Base-by-base conservation (phyloP, 345 rosid genomes). In the Salix arbutifolia region DNA sequence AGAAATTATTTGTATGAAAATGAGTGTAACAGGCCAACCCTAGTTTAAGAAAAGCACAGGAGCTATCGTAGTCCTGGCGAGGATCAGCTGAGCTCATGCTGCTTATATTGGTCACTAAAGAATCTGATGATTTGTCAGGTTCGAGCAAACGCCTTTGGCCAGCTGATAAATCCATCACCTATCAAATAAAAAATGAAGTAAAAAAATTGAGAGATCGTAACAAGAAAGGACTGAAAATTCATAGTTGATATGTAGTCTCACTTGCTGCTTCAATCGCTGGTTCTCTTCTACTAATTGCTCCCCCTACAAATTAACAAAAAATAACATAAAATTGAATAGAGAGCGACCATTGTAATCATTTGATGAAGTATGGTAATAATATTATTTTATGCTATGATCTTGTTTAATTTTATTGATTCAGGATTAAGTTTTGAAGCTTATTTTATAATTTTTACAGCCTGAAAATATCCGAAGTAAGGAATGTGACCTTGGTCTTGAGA, bases 401-500 rank as follows among this genome's bases (percentile, higher is more conserved):
- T 48, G 53, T 16, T 48, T 16, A 17, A 50, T 50, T 3, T 50
- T 50, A 16, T 50, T n/a, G n/a, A n/a, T n/a, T n/a, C n/a, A n/a
- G 16, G 53, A 50, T 50, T 44, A 44, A 9, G n/a, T n/a, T n/a
- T n/a, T n/a, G n/a, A n/a, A n/a, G n/a, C n/a, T n/a, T n/a, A n/a
- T n/a, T 44, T 44, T 44, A 44, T 44, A 44, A 44, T 44, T 44
- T 13, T 9, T 44, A 1, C 53, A 5, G 53, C 53, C 19, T 1
- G 25, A 10, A 50, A 46, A 46, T 60, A 18, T 25, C 33, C 25
- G 21, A 40, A 80, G 62, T 48, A n/a, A 52, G 70, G n/a, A 23
- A 23, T 31, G 44, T 65, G n/a, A 84, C 85, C 89, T 79, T 83
- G 71, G 14, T 67, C 50, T 61, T 69, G 28, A 82, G 82, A 72